These are phyloP conservation scores for Saussurea involucrata DNA, from an alignment of 129 eudicot species.

Conservation along the genomic window DNA sequence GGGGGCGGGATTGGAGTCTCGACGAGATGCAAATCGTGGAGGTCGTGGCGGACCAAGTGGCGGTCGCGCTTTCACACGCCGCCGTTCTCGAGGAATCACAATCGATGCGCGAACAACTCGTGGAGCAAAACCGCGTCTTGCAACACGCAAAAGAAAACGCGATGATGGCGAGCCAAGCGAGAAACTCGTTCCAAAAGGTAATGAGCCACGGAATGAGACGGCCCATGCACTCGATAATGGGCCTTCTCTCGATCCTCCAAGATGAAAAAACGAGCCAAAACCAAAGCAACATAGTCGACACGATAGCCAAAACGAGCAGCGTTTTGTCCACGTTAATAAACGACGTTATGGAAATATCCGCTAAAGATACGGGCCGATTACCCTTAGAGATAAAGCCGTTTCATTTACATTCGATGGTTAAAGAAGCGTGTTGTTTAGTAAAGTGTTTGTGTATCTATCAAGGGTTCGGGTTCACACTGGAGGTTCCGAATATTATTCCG, in stretches of 20 bases:
- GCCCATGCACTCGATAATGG: slow-evolving; percentile 89
- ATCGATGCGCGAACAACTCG: slow-evolving; percentile 69
- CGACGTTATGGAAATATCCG: slow-evolving; percentile 78
- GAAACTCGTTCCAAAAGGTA: slow-evolving; percentile 68
- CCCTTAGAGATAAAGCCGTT: slow-evolving; percentile 58
- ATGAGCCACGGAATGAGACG: slow-evolving; percentile 93
- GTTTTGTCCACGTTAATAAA: slow-evolving; percentile 67
- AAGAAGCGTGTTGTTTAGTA: slow-evolving; percentile 75
- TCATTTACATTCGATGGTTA: slow-evolving; percentile 64
- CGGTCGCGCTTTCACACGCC: slow-evolving; percentile 87
- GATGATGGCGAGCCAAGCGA: slow-evolving; percentile 81
- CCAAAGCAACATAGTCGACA: slow-evolving; percentile 52
- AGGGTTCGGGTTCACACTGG: slow-evolving; percentile 57
- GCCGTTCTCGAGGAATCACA: slow-evolving; percentile 88
- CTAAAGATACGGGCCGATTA: slow-evolving; percentile 67
- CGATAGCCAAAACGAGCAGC: slow-evolving; percentile 57
- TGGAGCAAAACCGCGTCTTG: slow-evolving; percentile 58
- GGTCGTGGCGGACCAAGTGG: slow-evolving; percentile 94
- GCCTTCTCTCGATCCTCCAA: slow-evolving; percentile 60
- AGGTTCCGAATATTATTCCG: slow-evolving; percentile 50
- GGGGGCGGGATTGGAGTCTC: slow-evolving; percentile 48
- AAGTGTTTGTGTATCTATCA: slow-evolving; percentile 65
- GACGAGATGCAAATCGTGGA: slow-evolving; percentile 78
- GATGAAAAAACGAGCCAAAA: slow-evolving; percentile 45
- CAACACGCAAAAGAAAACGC: slow-evolving; percentile 85